Base-by-base conservation (phyloP, 345 rosid genomes). In the Eucalyptus cloeziana region DNA sequence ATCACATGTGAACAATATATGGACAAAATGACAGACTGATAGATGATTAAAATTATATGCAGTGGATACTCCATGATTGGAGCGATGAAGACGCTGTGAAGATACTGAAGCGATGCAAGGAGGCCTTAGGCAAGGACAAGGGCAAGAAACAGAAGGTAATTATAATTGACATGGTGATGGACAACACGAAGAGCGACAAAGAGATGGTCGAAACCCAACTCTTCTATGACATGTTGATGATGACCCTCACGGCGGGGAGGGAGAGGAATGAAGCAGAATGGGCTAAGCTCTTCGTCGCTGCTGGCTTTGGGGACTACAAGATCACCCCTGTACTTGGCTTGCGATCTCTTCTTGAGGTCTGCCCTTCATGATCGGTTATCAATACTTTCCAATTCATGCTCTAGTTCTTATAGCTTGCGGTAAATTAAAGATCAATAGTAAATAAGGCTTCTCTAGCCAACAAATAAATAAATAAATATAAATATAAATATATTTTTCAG, bases 181-280 rank as follows among this genome's bases (percentile, higher is more conserved):
- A 50, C 13, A 31, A 49, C n/a, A 16, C 37, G 16, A 40, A 69
- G 7, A 67, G 24, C 3, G 45, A 86, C 3, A 49, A 88, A 7
- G 19, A 62, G 13, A 81, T 62, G 47, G 87, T 6, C 37, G 89
- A 89, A 87, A 90, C 91, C 5, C 87, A 89, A 2, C 91, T 90
- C 81, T 89, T 62, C 52, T 89, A 49, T 30, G 93, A 92, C 86
- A 87, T 87, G 89, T 5, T 87, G 87, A 88, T 91, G 90, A 90
- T 92, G 93, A 40, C 24, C 2, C 6, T 85, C 43, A 3, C 50
- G 25, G 16, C 54, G 0, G 90, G 91, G 4, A 52, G 79, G 64
- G 89, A 91, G 86, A 86, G 92, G 37, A 86, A 50, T 19, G 87
- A 89, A 81, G 91, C 52, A 47, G 88, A 90, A 71, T 89, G 90